These are phyloP conservation scores for Mangifera indica DNA, from an alignment of 345 rosid species.

Conservation along the genomic window DNA sequence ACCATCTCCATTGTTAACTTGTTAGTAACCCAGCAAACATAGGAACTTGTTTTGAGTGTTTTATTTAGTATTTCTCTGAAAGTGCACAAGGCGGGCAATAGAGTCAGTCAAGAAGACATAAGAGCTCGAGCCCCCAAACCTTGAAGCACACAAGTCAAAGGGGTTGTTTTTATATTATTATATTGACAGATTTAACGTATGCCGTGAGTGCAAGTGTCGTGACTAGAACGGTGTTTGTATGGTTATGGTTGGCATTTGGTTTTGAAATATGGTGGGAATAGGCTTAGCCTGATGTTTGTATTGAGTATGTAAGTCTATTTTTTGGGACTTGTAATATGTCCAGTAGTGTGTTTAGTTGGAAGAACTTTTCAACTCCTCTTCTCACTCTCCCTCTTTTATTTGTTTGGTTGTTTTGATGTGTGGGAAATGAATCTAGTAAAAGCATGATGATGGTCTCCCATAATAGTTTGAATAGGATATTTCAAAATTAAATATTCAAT, in stretches of 20 bases:
- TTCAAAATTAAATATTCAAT: too few relatives aligned
- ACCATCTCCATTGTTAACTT: too few relatives aligned
- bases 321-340: slow-evolving; percentile 17
- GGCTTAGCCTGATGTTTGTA: not conserved
- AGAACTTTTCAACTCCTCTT: not conserved
- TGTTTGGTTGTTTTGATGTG: not conserved
- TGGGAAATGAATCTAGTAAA: not conserved
- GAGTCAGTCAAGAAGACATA: slow-evolving; percentile 22
- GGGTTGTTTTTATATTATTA: not conserved
- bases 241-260: not conserved
- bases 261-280: not conserved
- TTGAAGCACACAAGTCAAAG: slow-evolving; percentile 32
- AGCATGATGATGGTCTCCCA: too few relatives aligned
- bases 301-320: not conserved
- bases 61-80: slow-evolving; percentile 10
- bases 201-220: slow-evolving; percentile 25
- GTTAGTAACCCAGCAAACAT: not conserved
- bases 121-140: slow-evolving; percentile 40
- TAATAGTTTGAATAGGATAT: too few relatives aligned
- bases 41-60: slow-evolving; percentile 10
- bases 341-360: not conserved
- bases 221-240: slow-evolving; percentile 22
- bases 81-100: slow-evolving; percentile 5
- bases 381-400: too few relatives aligned
- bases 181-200: not conserved